These are phyloP conservation scores for Pelargonium nanum DNA, from an alignment of 345 rosid genomes.

Conservation along the genomic window DNA sequence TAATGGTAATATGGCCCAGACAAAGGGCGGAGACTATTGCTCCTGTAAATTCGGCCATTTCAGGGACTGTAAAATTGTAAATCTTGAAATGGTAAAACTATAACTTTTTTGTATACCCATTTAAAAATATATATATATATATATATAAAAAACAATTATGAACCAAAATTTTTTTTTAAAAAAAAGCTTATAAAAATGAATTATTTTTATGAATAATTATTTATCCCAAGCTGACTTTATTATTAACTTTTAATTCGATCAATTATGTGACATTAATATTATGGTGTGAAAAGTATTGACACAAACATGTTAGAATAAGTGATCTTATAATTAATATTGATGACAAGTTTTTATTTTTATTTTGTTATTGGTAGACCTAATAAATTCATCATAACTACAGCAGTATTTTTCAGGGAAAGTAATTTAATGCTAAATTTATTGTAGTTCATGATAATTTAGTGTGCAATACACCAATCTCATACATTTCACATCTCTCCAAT, in stretches of 20 bases:
- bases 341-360: neutral
- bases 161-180: neutral
- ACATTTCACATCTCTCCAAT: neutral
- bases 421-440: neutral
- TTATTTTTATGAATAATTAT: too few relatives aligned
- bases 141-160: neutral
- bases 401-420: neutral
- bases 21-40: neutral
- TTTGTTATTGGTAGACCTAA: neutral
- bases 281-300: too few relatives aligned
- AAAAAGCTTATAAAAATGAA: too few relatives aligned
- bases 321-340: too few relatives aligned
- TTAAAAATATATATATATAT: too few relatives aligned
- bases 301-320: too few relatives aligned
- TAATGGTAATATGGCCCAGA: neutral
- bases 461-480: neutral
- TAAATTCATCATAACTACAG: neutral
- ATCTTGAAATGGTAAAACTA: constrained; percentile 5
- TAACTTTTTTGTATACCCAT: too few relatives aligned
- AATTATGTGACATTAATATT: too few relatives aligned
- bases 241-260: too few relatives aligned
- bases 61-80: neutral
- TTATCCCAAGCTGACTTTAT: too few relatives aligned
- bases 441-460: too few relatives aligned
- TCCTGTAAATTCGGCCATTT: constrained; percentile 3